A percentile compares a stretch with the other conserved stretches of the same genome.
phyloP scores from a whole-genome alignment of 306 rosid genomes.

The Purshia tridentata region DNA sequence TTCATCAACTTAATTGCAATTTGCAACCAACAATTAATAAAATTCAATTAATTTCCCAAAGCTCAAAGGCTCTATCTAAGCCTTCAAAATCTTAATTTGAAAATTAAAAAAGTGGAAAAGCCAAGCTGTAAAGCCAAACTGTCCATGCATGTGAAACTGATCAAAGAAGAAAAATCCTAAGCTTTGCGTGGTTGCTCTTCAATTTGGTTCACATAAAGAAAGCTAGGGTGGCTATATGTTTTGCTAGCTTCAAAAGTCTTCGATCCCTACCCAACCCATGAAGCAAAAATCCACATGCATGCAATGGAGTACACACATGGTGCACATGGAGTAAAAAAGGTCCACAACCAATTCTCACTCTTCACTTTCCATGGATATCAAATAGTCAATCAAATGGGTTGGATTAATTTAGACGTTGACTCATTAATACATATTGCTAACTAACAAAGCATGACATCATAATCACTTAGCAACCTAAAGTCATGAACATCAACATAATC shows the following conservation, averaged over 20 bases:
- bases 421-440: not conserved
- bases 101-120: not conserved
- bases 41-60: not conserved
- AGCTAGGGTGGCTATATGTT: not conserved
- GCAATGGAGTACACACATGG: constrained; percentile 17
- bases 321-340: constrained; percentile 28
- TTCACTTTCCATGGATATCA: constrained; percentile 5
- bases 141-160: too few relatives aligned
- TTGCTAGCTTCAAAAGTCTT: constrained; percentile 3
- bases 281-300: constrained; percentile 28
- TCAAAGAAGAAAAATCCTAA: too few relatives aligned
- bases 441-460: constrained; percentile 14
- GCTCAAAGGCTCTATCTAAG: not conserved
- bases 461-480: not conserved
- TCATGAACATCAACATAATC: too few relatives aligned
- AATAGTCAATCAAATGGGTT: constrained; percentile 8
- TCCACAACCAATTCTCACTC: not conserved
- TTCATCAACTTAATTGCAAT: constrained; percentile 18
- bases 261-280: constrained; percentile 29
- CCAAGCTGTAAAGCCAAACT: too few relatives aligned
- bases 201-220: not conserved
- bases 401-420: constrained; percentile 24
- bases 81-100: not conserved
- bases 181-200: not conserved
- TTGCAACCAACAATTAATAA: constrained; percentile 9